Percentiles rank a stretch among this genome's conserved stretches.
These are phyloP conservation scores for Phytopythium cucurbitacearum DNA, from an alignment of 352 stramenopile species.

Conservation along the genomic window DNA sequence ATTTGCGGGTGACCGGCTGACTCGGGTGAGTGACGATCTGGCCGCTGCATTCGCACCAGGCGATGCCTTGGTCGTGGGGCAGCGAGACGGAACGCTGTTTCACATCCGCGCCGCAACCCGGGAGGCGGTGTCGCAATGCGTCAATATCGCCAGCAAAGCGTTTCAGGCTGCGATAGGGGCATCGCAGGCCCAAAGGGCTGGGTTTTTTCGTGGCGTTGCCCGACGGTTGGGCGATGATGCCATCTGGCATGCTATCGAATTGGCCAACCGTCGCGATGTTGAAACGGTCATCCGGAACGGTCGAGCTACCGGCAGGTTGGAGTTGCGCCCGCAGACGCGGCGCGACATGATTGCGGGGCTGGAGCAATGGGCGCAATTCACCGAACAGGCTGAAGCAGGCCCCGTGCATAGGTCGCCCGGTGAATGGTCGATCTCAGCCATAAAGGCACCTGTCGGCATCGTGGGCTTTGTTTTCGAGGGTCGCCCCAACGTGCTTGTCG, in stretches of 20 bases:
- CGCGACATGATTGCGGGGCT: conserved; percentile 2
- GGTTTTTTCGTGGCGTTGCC: conserved; percentile 2
- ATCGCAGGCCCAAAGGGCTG: conserved; percentile 2
- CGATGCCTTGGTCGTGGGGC: conserved; percentile 1
- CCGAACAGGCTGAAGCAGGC: conserved; percentile 2
- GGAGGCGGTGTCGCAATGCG: conserved; percentile 1
- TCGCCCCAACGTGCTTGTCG: conserved; percentile 2
- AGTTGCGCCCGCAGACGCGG: conserved; percentile 1
- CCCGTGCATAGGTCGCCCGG: conserved; percentile 1
- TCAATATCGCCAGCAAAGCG: conserved; percentile 2
- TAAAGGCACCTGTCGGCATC: conserved; percentile 2
- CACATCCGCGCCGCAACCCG: conserved; percentile 1
- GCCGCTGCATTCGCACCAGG: conserved; percentile 1
- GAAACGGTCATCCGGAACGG: conserved; percentile 2
- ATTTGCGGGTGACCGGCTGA: conserved; percentile 2
- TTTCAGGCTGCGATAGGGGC: conserved; percentile 2
- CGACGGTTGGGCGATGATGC: conserved; percentile 2
- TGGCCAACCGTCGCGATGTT: conserved; percentile 2
- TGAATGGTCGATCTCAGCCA: conserved; percentile 2
- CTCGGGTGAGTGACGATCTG: conserved; percentile 2
- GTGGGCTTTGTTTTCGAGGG: conserved; percentile 2
- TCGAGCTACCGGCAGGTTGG: conserved; percentile 2
- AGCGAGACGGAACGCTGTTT: conserved; percentile 2
- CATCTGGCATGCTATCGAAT: conserved; percentile 3
- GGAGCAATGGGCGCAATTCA: conserved; percentile 2